These are phyloP conservation scores for Zygosaccharomyces kombuchaensis DNA, from an alignment of 805 yeast genomes.

Conservation along the genomic window DNA sequence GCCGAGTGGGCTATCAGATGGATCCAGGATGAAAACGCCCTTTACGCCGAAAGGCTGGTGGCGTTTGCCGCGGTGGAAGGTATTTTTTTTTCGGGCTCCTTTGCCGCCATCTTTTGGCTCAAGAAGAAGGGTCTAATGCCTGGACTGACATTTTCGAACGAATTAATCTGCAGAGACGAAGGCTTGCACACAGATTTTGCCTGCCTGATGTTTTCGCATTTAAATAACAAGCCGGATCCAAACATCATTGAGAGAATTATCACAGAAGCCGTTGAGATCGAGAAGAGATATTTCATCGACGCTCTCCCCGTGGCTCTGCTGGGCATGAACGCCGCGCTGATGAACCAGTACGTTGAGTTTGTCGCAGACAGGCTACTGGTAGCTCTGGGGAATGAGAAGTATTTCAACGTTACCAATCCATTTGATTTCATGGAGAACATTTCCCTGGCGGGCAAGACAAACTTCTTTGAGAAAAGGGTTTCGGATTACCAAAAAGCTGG, in stretches of 20 bases:
- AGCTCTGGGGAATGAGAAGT: slow-evolving; percentile 86
- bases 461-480: slow-evolving; percentile 98
- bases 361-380: slow-evolving; percentile 93
- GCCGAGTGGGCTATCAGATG: slow-evolving; percentile 99
- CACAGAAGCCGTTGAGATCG: slow-evolving; percentile 92
- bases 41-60: slow-evolving; percentile 91
- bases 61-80: slow-evolving; percentile 99
- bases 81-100: slow-evolving; percentile 96
- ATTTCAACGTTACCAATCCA: slow-evolving; percentile 85
- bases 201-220: slow-evolving; percentile 87
- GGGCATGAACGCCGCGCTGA: slow-evolving; percentile 90
- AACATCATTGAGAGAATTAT: slow-evolving; percentile 78
- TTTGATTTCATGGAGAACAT: slow-evolving; percentile 99
- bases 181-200: slow-evolving; percentile 99
- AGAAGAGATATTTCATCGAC: slow-evolving; percentile 90
- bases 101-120: slow-evolving; percentile 97
- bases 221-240: slow-evolving; percentile 81
- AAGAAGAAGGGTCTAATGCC: slow-evolving; percentile 99
- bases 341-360: slow-evolving; percentile 98
- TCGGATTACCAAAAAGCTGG: slow-evolving; percentile 99
- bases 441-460: slow-evolving; percentile 96
- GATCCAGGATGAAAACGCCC: slow-evolving; percentile 83
- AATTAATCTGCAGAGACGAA: slow-evolving; percentile 96
- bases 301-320: slow-evolving; percentile 89
- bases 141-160: slow-evolving; percentile 96